phyloP scores from a whole-genome alignment of 176 grass and related monocot species.

The Juncus inflexus region DNA sequence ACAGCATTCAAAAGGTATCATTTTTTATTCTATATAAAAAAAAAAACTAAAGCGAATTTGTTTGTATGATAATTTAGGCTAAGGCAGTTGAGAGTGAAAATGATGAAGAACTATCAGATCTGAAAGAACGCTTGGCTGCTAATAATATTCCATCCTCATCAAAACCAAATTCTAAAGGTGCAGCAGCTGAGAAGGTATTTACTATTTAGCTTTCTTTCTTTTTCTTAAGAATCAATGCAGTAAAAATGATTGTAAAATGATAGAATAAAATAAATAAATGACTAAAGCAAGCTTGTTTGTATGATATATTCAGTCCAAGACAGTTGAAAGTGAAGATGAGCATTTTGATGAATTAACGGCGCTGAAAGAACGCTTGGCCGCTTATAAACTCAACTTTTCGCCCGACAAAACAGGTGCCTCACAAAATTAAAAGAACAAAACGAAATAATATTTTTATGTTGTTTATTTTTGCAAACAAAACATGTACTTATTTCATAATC shows the following conservation, averaged over 20 bases:
- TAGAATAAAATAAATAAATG: too few relatives aligned
- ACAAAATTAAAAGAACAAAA: constrained; percentile 37
- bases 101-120: constrained; percentile 24
- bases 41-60: background rate
- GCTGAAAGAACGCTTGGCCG: constrained; percentile 45
- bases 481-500: background rate
- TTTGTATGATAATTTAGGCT: constrained; percentile 26
- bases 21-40: too few relatives aligned
- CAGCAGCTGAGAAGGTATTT: constrained; percentile 34
- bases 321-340: constrained; percentile 37
- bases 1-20: too few relatives aligned
- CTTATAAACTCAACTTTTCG: constrained; percentile 9
- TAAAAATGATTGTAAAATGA: too few relatives aligned
- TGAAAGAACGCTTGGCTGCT: constrained; percentile 46
- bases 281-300: background rate
- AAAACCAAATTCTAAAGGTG: constrained; percentile 16
- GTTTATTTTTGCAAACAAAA: constrained; percentile 26
- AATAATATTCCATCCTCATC: constrained; percentile 19
- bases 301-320: constrained; percentile 26
- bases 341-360: constrained; percentile 22
- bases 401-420: constrained; percentile 13
- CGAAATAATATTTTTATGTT: constrained; percentile 4
- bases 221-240: background rate
- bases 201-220: background rate
- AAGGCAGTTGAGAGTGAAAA: constrained; percentile 32